Percentiles rank a stretch among this genome's conserved stretches.
These are phyloP conservation scores for Nakaseomyces bracarensis DNA, from an alignment of 1,139 yeast genomes.

Conservation along the genomic window DNA sequence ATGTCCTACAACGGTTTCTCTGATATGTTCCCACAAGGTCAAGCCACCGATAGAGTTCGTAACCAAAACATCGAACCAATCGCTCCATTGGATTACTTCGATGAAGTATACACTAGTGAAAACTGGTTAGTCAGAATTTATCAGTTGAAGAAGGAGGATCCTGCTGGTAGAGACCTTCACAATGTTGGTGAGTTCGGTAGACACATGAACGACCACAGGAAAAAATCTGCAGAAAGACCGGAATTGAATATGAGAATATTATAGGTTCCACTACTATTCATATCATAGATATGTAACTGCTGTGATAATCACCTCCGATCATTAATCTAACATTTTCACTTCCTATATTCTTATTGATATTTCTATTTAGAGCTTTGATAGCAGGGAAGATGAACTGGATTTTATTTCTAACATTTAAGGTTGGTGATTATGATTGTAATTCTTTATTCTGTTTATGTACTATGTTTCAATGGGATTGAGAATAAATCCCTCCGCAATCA, in stretches of 20 bases:
- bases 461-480: no score
- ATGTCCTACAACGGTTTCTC: constrained; percentile 85
- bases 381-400: no score
- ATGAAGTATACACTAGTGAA: constrained; percentile 91
- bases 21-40: constrained; percentile 57
- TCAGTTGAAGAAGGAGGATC: constrained; percentile 84
- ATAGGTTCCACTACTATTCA: no score
- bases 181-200: constrained; percentile 44
- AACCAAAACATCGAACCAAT: constrained; percentile 61
- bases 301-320: no score
- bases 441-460: no score
- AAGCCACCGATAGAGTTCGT: constrained; percentile 80
- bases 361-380: no score
- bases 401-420: no score
- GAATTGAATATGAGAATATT: constrained; percentile 35
- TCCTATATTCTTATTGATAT: no score
- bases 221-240: constrained; percentile 48
- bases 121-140: constrained; percentile 96
- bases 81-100: constrained; percentile 65
- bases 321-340: no score
- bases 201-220: constrained; percentile 34
- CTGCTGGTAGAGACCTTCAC: constrained; percentile 66
- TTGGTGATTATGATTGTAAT: no score
- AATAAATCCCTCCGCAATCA: no score
- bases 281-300: no score